Percentiles rank a stretch among this genome's conserved stretches.
Evolutionary conservation across 495 filamentous ascomycete genomes (phyloP).

Genomic region (Bryoglossum gracile): DNA sequence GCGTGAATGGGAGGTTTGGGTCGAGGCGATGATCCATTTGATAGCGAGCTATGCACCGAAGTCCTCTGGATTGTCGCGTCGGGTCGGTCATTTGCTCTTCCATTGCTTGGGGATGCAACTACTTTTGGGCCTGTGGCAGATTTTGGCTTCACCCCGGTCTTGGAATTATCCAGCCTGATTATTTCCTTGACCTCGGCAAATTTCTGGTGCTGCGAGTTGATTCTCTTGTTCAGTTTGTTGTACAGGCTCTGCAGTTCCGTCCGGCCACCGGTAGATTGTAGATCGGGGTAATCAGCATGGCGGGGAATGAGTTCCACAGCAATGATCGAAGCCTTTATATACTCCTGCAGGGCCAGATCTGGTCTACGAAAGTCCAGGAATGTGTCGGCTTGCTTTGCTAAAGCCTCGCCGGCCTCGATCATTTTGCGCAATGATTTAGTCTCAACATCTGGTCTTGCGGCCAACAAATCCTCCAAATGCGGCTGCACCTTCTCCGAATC

Average conservation of each 20-base stretch:
- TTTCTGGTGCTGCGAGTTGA: slow-evolving; percentile 33
- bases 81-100: slow-evolving; percentile 6
- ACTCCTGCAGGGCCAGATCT: slow-evolving; percentile 54
- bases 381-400: slow-evolving; percentile 44
- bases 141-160: slow-evolving; percentile 37
- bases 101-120: not conserved
- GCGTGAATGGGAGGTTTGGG: slow-evolving; percentile 50
- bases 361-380: slow-evolving; percentile 43
- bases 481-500: slow-evolving; percentile 42
- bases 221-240: slow-evolving; percentile 42
- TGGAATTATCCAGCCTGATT: slow-evolving; percentile 60
- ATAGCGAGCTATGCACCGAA: not conserved
- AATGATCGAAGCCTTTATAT: slow-evolving; percentile 71
- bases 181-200: slow-evolving; percentile 56
- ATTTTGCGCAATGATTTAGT: slow-evolving; percentile 39
- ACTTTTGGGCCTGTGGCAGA: not conserved
- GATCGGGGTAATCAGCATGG: slow-evolving; percentile 55
- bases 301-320: slow-evolving; percentile 65
- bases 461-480: slow-evolving; percentile 68
- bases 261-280: slow-evolving; percentile 38
- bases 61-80: slow-evolving; percentile 1
- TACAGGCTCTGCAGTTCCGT: slow-evolving; percentile 41
- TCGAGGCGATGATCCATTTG: slow-evolving; percentile 5
- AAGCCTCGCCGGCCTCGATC: slow-evolving; percentile 41
- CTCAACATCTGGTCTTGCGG: slow-evolving; percentile 37